Conservation (phyloP, 2,329 filamentous ascomycete genomes). For the Cordyceps javanica region DNA sequence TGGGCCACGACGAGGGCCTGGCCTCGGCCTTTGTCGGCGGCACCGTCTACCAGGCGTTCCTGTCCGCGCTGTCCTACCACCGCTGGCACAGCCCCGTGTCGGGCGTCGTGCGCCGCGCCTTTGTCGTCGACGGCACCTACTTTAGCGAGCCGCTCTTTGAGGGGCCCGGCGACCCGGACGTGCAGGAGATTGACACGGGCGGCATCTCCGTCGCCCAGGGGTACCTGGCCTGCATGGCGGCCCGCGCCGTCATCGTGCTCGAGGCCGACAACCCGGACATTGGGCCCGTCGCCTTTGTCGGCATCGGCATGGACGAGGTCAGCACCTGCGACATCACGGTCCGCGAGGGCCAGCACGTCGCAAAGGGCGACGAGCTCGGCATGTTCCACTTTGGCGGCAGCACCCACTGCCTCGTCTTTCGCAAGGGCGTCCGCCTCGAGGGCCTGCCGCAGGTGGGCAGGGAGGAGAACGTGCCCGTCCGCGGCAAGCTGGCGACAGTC, state of each 20-base stretch:
- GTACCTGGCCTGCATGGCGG: slow-evolving; percentile 61
- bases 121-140: slow-evolving; percentile 59
- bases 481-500: slow-evolving; percentile 28
- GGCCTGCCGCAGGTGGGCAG: slow-evolving; percentile 31
- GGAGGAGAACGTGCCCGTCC: slow-evolving; percentile 34
- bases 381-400: slow-evolving; percentile 78
- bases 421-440: slow-evolving; percentile 44
- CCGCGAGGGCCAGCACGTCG: slow-evolving; percentile 56
- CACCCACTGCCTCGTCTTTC: slow-evolving; percentile 63
- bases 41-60: slow-evolving; percentile 66
- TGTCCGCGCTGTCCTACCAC: slow-evolving; percentile 63
- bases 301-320: slow-evolving; percentile 72
- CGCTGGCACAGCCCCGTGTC: slow-evolving; percentile 66
- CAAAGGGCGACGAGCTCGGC: slow-evolving; percentile 65
- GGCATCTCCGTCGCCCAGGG: slow-evolving; percentile 52
- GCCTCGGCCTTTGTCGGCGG: slow-evolving; percentile 53
- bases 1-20: slow-evolving; percentile 44
- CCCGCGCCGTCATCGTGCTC: slow-evolving; percentile 63
- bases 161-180: slow-evolving; percentile 23
- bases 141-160: slow-evolving; percentile 52
- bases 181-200: slow-evolving; percentile 30
- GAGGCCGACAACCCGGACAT: slow-evolving; percentile 62
- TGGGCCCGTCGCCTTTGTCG: slow-evolving; percentile 64
- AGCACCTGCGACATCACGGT: slow-evolving; percentile 68
- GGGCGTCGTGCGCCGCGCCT: slow-evolving; percentile 54